Percentiles rank a stretch among this genome's conserved stretches.
phyloP scores from a whole-genome alignment of 208 protist species.

The Perkinsela sp. region DNA sequence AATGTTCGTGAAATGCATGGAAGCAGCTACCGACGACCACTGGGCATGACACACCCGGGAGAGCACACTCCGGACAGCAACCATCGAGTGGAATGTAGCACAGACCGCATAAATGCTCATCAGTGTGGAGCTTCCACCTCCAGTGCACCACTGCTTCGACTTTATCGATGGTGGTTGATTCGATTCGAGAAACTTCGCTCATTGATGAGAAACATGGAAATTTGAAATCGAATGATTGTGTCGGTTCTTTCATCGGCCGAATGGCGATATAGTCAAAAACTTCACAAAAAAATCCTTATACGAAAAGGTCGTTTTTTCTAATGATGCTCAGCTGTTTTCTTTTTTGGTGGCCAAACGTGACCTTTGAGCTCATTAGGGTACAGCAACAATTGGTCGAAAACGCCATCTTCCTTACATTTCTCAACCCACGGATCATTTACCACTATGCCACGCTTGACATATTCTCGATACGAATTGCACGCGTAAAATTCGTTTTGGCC shows the following conservation, averaged over 20 bases:
- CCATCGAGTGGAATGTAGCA: not conserved
- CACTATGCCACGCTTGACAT: slow-evolving; percentile 19
- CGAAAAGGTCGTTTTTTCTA: too few relatives aligned
- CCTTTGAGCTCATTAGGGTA: not conserved
- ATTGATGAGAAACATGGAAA: too few relatives aligned
- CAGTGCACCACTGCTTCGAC: not conserved
- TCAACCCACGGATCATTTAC: slow-evolving; percentile 45
- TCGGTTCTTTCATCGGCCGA: too few relatives aligned
- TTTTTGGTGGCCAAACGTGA: not conserved
- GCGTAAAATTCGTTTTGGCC: slow-evolving; percentile 7
- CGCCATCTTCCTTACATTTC: slow-evolving; percentile 6
- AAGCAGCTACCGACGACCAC: not conserved
- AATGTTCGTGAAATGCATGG: not conserved
- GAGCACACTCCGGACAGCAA: not conserved
- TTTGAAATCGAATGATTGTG: too few relatives aligned
- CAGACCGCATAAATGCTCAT: not conserved
- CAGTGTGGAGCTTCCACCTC: not conserved
- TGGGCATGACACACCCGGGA: not conserved
- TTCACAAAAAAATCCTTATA: too few relatives aligned
- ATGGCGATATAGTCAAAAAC: too few relatives aligned
- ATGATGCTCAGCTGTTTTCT: not conserved
- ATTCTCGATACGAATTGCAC: slow-evolving; percentile 19
- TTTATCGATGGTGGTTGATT: not conserved
- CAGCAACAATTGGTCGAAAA: not conserved
- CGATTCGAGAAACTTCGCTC: not conserved